Conservation (phyloP, 169 alveolate genomes). For the Plasmodium chabaudi region DNA sequence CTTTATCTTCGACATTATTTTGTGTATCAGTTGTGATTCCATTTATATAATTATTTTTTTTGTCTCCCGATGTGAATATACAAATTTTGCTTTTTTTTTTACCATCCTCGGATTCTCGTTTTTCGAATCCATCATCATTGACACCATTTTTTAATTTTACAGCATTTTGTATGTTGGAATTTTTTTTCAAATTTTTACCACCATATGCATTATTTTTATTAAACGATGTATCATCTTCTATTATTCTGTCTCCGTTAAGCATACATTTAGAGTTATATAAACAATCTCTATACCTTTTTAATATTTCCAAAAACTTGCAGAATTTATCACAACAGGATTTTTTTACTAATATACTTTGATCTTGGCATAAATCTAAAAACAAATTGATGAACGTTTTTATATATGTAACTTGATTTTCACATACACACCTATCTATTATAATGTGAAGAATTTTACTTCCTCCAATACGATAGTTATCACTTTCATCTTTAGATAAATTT, state of each 20-base stretch:
- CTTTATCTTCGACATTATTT: neutral
- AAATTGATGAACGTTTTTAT: slow-evolving; percentile 16
- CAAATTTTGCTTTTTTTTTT: slow-evolving; percentile 12
- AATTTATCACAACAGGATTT: slow-evolving; percentile 75
- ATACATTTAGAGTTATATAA: slow-evolving; percentile 3
- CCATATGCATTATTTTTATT: neutral
- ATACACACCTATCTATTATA: slow-evolving; percentile 57
- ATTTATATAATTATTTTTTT: neutral
- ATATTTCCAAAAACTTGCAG: slow-evolving; percentile 23
- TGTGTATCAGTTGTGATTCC: neutral
- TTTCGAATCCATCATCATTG: neutral
- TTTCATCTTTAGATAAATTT: slow-evolving; percentile 39
- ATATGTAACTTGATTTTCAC: slow-evolving; percentile 36
- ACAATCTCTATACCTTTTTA: slow-evolving; percentile 32
- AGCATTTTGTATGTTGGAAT: neutral
- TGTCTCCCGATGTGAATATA: neutral
- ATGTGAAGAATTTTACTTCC: slow-evolving; percentile 58
- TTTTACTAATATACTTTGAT: slow-evolving; percentile 67
- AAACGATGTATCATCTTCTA: slow-evolving; percentile 14
- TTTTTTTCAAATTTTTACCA: neutral
- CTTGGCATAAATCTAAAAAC: slow-evolving; percentile 71
- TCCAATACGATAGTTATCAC: slow-evolving; percentile 77
- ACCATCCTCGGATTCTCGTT: slow-evolving; percentile 8
- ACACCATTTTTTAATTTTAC: neutral
- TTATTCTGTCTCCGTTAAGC: neutral